phyloP scores from a whole-genome alignment of 306 rosid genomes.

The Gynostemma pentaphyllum region DNA sequence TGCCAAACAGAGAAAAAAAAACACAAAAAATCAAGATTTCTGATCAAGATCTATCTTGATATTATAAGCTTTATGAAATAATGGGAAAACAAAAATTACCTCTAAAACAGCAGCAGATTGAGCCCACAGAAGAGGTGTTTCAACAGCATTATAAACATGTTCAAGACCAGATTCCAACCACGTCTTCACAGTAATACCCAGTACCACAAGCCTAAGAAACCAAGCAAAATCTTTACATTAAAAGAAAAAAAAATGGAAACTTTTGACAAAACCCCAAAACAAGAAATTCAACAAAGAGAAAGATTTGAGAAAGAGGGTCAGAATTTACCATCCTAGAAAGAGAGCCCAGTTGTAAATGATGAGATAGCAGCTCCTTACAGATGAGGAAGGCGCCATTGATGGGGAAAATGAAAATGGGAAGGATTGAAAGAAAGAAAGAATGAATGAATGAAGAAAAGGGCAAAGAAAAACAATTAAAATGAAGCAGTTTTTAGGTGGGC shows the following conservation, averaged over 20 bases:
- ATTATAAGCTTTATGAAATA: background rate
- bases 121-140: conserved; percentile 53
- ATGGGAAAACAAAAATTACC: conserved; percentile 19
- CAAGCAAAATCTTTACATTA: background rate
- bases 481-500: background rate
- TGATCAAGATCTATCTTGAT: background rate
- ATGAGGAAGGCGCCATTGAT: conserved; percentile 49
- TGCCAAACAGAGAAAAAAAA: conserved; percentile 15
- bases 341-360: conserved; percentile 60
- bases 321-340: conserved; percentile 64
- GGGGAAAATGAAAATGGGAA: background rate
- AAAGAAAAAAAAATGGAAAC: background rate
- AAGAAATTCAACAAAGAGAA: too few species aligned
- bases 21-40: background rate
- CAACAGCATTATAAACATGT: conserved; percentile 60
- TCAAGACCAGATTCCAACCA: conserved; percentile 48
- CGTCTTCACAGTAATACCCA: conserved; percentile 43
- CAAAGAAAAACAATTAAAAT: background rate
- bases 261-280: too few species aligned
- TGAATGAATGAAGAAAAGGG: background rate
- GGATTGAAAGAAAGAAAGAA: background rate
- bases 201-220: conserved; percentile 49
- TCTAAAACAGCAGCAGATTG: conserved; percentile 78
- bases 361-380: conserved; percentile 52
- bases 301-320: background rate